A percentile compares a stretch with the other conserved stretches of the same genome.
phyloP scores from a whole-genome alignment of 73 alveolate genomes.

The Tetrahymena borealis region DNA sequence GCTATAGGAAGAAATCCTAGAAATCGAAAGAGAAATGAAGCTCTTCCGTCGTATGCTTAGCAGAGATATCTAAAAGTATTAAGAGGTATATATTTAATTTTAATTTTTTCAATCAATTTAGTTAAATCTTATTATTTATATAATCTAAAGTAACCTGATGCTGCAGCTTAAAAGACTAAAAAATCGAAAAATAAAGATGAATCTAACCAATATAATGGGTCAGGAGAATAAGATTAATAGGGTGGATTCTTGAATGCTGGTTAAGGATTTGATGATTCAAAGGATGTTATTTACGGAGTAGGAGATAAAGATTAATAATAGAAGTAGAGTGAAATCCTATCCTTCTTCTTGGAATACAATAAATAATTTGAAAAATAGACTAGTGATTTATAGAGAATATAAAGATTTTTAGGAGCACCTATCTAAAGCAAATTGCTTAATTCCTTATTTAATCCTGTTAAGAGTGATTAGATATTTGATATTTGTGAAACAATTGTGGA shows the following conservation, averaged over 20 bases:
- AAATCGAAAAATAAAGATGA: background rate
- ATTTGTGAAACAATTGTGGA: background rate
- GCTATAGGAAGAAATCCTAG: background rate
- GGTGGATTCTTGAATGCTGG: background rate
- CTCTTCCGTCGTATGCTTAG: background rate
- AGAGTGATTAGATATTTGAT: background rate
- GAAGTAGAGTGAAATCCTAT: background rate
- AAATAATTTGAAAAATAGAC: background rate
- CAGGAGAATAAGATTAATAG: background rate
- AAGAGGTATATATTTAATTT: no score
- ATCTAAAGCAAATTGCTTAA: background rate
- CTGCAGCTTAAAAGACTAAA: background rate
- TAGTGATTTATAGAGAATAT: background rate
- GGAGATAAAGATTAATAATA: background rate
- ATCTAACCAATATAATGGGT: background rate
- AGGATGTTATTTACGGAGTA: background rate
- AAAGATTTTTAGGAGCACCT: background rate
- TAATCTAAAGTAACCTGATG: background rate
- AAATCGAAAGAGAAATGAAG: background rate
- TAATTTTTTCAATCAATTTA: no score
- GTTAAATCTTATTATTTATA: no score
- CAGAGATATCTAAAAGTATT: background rate
- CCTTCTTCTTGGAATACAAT: background rate
- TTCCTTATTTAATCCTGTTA: background rate
- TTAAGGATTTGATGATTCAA: background rate